Base-by-base conservation (phyloP, 768 basidiomycete genomes). In the Suillus variegatus region DNA sequence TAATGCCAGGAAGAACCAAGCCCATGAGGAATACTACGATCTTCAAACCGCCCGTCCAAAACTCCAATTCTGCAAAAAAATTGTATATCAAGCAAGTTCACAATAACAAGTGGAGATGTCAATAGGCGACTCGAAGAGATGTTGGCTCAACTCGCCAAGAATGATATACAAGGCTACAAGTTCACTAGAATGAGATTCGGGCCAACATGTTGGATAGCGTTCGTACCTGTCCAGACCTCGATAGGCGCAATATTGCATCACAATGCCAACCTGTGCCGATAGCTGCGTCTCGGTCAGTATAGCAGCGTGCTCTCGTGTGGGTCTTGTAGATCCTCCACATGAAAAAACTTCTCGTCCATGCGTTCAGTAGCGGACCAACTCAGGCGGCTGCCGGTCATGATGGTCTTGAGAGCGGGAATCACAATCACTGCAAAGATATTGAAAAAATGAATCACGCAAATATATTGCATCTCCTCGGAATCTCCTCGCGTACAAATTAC, bases 21-120 rank as follows among this genome's bases (percentile, higher is more conserved):
- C 61, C 63, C 35, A 52, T 32, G 25, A 81, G 74, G 16, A 79
- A 75, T 32, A 81, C 65, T 32, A 81, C 65, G 72, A 92, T 82
- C 75, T 93, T 92, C 74, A 93, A 81, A 63, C 85, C 84, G 64
- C 87, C 89, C 70, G 85, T 84, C 88, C 88, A 90, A 75, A 90
- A 90, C 71, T 90, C 88, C n/a, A 90, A 77, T 72, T 91, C 89
- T 61, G 89, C 88, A 65, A 90, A 91, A 91, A 7, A 90, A 82
- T 9, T 85, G 82, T n/a, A 90, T 85, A 51, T 88, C 88, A 49
- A 89, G 79, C 16, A 88, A 72, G 73, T 90, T 90, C 67, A 88
- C 43, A 3, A 63, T 18, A 56, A 60, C 38, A 36, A 71, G 46
- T 60, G 12, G 13, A 63, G 14, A 18, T 35, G 47, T 43, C 10